A percentile compares a stretch with the other conserved stretches of the same genome.
These are phyloP conservation scores for Limnanthes douglasii DNA, from an alignment of 345 rosid species.

Conservation along the genomic window DNA sequence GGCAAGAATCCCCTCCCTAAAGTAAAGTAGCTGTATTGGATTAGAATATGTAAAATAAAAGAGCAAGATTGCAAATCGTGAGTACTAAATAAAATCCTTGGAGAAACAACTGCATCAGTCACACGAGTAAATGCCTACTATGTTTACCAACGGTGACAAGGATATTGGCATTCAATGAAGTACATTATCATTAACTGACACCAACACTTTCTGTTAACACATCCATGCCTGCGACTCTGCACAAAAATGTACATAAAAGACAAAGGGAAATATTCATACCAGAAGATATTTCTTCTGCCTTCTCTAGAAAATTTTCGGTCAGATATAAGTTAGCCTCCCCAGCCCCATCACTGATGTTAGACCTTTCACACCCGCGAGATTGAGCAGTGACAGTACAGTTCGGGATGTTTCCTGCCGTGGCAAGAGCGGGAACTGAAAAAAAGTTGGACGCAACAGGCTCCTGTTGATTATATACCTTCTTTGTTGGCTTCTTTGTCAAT, in stretches of 20 bases:
- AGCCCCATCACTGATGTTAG: slow-evolving; percentile 21
- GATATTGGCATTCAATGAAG: not conserved
- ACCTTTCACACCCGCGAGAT: slow-evolving; percentile 31
- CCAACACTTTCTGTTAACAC: not conserved
- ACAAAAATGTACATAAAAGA: not conserved
- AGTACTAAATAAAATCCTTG: not conserved
- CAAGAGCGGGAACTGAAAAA: slow-evolving; percentile 45
- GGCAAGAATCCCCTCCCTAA: slow-evolving; percentile 40
- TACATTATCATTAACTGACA: too few relatives aligned
- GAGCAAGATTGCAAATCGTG: not conserved
- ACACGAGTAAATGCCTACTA: not conserved
- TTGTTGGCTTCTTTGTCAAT: slow-evolving; percentile 37
- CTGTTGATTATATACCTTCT: slow-evolving; percentile 31
- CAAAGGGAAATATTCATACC: slow-evolving; percentile 22
- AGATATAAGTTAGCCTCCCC: slow-evolving; percentile 31
- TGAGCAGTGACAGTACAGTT: slow-evolving; percentile 25
- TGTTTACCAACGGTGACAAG: not conserved
- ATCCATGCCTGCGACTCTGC: slow-evolving; percentile 1
- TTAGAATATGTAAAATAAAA: not conserved
- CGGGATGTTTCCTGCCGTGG: slow-evolving; percentile 32
- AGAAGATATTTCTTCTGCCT: slow-evolving; percentile 52
- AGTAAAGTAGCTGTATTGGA: slow-evolving; percentile 3
- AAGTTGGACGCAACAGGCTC: slow-evolving; percentile 53
- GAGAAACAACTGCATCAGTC: not conserved
- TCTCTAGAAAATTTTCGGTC: slow-evolving; percentile 36